These are phyloP conservation scores for Mucor ambiguus DNA, from an alignment of 371 early-diverging fungal species.

Conservation along the genomic window DNA sequence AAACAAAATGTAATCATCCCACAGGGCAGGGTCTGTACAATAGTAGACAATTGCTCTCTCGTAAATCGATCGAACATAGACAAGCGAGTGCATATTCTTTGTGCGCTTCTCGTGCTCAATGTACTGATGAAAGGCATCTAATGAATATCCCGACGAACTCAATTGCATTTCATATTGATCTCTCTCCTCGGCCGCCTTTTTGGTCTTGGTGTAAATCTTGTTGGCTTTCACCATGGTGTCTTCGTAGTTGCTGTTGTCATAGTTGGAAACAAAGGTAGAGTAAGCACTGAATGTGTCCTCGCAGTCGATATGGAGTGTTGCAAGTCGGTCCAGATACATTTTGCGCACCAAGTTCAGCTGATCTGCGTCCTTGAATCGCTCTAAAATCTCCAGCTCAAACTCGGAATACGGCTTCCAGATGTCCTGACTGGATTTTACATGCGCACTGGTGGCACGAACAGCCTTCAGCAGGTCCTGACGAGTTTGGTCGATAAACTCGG, in stretches of 20 bases:
- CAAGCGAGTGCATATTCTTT: constrained; percentile 30
- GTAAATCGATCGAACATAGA: constrained; percentile 54
- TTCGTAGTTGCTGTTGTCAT: constrained; percentile 61
- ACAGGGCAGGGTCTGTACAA: constrained; percentile 60
- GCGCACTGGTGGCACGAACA: constrained; percentile 42
- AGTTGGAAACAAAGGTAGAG: constrained; percentile 64
- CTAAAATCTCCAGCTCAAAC: constrained; percentile 48
- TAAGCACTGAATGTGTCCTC: constrained; percentile 68
- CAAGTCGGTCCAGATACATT: constrained; percentile 45
- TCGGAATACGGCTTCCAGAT: constrained; percentile 59
- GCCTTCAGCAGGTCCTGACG: constrained; percentile 47
- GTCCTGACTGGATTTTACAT: constrained; percentile 59
- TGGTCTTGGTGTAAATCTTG: constrained; percentile 49
- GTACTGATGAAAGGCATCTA: constrained; percentile 53
- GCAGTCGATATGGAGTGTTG: constrained; percentile 52
- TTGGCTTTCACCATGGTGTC: constrained; percentile 59
- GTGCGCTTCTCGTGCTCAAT: constrained; percentile 48
- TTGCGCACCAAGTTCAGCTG: constrained; percentile 12
- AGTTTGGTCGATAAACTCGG: constrained; percentile 30
- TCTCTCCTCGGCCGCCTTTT: constrained; percentile 44
- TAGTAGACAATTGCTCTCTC: constrained; percentile 65
- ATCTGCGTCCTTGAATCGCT: constrained; percentile 16
- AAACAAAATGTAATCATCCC: constrained; percentile 73
- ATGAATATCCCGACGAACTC: constrained; percentile 32
- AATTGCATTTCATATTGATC: constrained; percentile 62